Evolutionary conservation across 2,329 filamentous ascomycete genomes (phyloP).

Genomic region (Pezicula neosporulosa): DNA sequence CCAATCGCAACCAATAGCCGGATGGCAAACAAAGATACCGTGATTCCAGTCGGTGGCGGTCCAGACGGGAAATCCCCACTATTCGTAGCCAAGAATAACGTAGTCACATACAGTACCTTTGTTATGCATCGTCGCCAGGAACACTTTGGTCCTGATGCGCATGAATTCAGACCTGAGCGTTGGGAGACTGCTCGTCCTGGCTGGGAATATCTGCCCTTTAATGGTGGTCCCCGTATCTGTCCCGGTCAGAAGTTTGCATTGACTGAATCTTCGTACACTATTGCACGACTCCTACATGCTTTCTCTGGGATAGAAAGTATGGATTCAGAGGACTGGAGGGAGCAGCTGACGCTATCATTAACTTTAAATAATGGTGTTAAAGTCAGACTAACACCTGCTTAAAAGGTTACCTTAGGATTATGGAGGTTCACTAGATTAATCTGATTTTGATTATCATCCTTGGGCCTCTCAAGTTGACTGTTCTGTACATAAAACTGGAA

Average conservation of each 20-base stretch:
- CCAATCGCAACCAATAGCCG: constrained; percentile 30
- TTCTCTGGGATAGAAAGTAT: constrained; percentile 25
- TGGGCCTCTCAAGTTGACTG: too few species aligned
- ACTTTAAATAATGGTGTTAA: constrained; percentile 16
- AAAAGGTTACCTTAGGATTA: not conserved
- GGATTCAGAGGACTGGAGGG: constrained; percentile 11
- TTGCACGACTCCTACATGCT: constrained; percentile 28
- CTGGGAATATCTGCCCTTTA: constrained; percentile 46
- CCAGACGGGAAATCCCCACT: constrained; percentile 22
- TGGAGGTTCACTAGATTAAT: too few species aligned
- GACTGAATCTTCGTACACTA: constrained; percentile 29
- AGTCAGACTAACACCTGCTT: constrained; percentile 21
- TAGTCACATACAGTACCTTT: constrained; percentile 11
- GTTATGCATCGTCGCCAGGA: constrained; percentile 35
- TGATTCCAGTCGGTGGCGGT: constrained; percentile 26
- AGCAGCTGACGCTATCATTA: constrained; percentile 17
- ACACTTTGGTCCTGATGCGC: constrained; percentile 34
- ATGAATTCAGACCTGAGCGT: constrained; percentile 37
- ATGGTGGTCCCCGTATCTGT: constrained; percentile 42
- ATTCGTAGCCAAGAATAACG: constrained; percentile 15
- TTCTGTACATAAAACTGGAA: too few species aligned
- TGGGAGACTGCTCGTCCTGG: constrained; percentile 36
- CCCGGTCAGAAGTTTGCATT: constrained; percentile 35
- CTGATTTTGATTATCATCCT: too few species aligned
- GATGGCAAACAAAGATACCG: constrained; percentile 16